phyloP scores from a whole-genome alignment of 164 flowering plant genomes.

The Sextonia rubra region DNA sequence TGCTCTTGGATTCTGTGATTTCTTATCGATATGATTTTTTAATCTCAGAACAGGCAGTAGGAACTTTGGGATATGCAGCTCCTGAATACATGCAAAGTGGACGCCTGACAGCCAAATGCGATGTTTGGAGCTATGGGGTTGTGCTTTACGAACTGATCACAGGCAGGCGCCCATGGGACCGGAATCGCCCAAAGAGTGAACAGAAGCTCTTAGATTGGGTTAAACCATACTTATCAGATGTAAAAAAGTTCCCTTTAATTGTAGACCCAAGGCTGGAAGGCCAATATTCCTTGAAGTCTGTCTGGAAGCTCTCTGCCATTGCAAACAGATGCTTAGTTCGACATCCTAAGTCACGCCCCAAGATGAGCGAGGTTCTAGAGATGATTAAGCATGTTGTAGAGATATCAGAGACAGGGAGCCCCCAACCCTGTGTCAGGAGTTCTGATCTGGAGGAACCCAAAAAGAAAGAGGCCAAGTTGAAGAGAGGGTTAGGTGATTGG shows the following conservation, averaged over 20 bases:
- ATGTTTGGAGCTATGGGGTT: conserved; percentile 89
- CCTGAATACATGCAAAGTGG: conserved; percentile 91
- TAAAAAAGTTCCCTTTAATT: conserved; percentile 53
- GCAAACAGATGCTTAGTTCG: conserved; percentile 70
- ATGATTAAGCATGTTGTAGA: conserved; percentile 52
- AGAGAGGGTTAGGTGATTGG: conserved; percentile 21
- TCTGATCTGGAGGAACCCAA: conserved; percentile 11
- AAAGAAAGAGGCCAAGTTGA: conserved; percentile 16
- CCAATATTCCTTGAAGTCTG: conserved; percentile 49
- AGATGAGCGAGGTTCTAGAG: conserved; percentile 77
- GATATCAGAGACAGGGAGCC: conserved; percentile 26
- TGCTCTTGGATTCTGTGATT: neutral
- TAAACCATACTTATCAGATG: conserved; percentile 57
- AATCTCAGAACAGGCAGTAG: conserved; percentile 55
- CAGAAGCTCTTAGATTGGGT: conserved; percentile 86
- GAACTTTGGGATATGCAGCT: conserved; percentile 94
- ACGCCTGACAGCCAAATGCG: conserved; percentile 72
- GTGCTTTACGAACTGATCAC: conserved; percentile 89
- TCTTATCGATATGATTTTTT: neutral
- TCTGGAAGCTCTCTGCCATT: conserved; percentile 56
- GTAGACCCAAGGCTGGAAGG: conserved; percentile 75
- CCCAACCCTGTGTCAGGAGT: conserved; percentile 25
- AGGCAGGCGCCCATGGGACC: conserved; percentile 71
- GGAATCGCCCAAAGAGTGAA: conserved; percentile 72
- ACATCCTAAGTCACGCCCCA: conserved; percentile 61